Evolutionary conservation across 176 grass and related monocot genomes (phyloP), one percentile per base, ranked within the genome.

Genomic region (Poa pratensis): DNA sequence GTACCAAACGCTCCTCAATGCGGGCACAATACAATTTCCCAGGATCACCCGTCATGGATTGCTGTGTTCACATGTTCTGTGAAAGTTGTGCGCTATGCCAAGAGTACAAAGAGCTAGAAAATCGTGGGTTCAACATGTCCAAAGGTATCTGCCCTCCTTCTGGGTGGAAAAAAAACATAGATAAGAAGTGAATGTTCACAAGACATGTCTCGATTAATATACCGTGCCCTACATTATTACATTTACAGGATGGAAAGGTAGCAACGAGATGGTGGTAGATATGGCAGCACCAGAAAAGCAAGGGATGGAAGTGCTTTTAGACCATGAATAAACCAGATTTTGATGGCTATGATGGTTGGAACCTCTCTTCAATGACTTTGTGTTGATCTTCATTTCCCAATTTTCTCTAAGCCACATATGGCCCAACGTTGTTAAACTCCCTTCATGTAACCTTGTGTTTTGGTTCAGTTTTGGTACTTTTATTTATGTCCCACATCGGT

Each of bases 91-190:
- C 92, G 0, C 81, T 97, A 58, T 86, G 76, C 82, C 95, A 94
- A 67, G 86, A 88, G 79, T 90, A 94, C 82, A 86, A 66, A 18
- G 92, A 97, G 85, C 82, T 97, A 40, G 65, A 84, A 50, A 84
- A 82, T 40, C 88, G 75, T 0, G 92, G 94, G 30, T 89, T 88
- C 78, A 74, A 93, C 80, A 89, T 97, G 90, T 20, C 61, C 71
- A 76, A 86, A 83, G 95, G 92, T 89, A 22, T 74, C 16, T 68
- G 12, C 79, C 68, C 61, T 54, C 10, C 3, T 62, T 66, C 70
- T 67, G 22, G 55, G 27, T 45, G 34, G 52, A 81, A 69, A 69
- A 3, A 52, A 73, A 37, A 80, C 42, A 80, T 2, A 22, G 8
- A 57, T 10, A 52, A 19, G 4, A 57, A 26, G 26, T n/a, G 1